Base-by-base conservation (phyloP, 75 land plant genomes). In the Chamaecyparis obtusa region DNA sequence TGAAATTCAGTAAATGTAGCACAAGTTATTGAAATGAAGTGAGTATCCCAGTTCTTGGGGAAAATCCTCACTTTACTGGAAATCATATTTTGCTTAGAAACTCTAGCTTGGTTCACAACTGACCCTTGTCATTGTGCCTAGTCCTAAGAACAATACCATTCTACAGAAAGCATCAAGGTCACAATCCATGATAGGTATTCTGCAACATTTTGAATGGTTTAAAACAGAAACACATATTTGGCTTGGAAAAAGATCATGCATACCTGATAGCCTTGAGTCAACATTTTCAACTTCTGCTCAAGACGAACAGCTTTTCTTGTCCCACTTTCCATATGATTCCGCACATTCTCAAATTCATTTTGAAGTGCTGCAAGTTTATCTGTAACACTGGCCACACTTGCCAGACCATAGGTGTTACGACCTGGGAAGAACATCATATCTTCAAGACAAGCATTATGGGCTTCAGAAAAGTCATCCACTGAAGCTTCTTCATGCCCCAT, bases 201-300 rank as follows among this genome's bases (percentile, higher is more conserved):
- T 21, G 19, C 27, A 60, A 60, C 24, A 60, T 11, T 49, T 49
- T 49, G 54, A 49, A 49, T 49, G 9, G 9, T 49, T 49, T 78
- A 3, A 78, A 78, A 78, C 5, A 76, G 79, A 37, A 78, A 39
- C 24, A 39, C 9, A 24, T 5, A 1, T 1, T 15, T 81, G 13
- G 3, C n/a, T 41, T 43, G 83, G 49, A 0, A 36, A 5, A 90
- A 37, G 48, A 75, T 43, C 24, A 41, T 51, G 60, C 60, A 67
- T 74, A 95, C 99, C 94, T 96, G 94, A 85, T 96, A 96, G 74
- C 99, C 99, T n/a, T 92, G 94, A 13, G 97, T 98, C 55, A 94
- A 91, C 78, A 95, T 88, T 87, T 95, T 96, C 8, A 96, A 88
- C 89, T 95, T 98, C 87, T 96, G 93, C 87, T 98, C 99, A 84